Percentiles rank a stretch among this genome's conserved stretches.
phyloP scores from a whole-genome alignment of 2,329 filamentous ascomycete genomes.

The Colletotrichum trifolii region DNA sequence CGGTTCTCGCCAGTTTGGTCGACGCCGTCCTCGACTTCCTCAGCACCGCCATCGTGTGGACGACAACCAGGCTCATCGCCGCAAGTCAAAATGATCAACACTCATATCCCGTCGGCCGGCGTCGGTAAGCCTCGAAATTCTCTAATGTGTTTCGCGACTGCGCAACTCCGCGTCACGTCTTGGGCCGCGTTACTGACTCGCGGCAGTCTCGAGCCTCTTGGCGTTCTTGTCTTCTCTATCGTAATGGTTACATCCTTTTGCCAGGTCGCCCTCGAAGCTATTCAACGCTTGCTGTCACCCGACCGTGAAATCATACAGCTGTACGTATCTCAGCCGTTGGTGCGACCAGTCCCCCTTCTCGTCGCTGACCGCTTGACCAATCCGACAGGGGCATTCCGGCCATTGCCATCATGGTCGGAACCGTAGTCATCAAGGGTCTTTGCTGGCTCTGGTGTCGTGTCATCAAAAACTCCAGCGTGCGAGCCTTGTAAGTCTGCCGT shows the following conservation, averaged over 20 bases:
- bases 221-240: slow-evolving; percentile 83
- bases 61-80: slow-evolving; percentile 77
- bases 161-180: slow-evolving; percentile 17
- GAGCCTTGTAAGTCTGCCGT: slow-evolving; percentile 69
- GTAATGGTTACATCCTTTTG: slow-evolving; percentile 89
- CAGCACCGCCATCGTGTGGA: slow-evolving; percentile 83
- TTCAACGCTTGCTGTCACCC: slow-evolving; percentile 69
- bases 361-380: slow-evolving; percentile 17
- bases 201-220: slow-evolving; percentile 77
- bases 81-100: slow-evolving; percentile 76
- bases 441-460: slow-evolving; percentile 91
- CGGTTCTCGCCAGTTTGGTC: slow-evolving; percentile 82
- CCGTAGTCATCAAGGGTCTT: slow-evolving; percentile 82
- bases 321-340: slow-evolving; percentile 41
- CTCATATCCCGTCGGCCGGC: slow-evolving; percentile 81
- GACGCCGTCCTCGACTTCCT: slow-evolving; percentile 85
- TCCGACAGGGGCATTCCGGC: slow-evolving; percentile 69
- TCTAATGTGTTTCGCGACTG: not conserved
- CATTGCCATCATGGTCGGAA: slow-evolving; percentile 82
- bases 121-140: slow-evolving; percentile 52
- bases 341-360: not conserved
- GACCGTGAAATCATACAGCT: slow-evolving; percentile 79
- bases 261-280: slow-evolving; percentile 79
- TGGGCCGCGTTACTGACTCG: slow-evolving; percentile 22
- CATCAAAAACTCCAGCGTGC: slow-evolving; percentile 87